Conservation (phyloP, 495 filamentous ascomycete genomes). For the Penicillium cataractarum region DNA sequence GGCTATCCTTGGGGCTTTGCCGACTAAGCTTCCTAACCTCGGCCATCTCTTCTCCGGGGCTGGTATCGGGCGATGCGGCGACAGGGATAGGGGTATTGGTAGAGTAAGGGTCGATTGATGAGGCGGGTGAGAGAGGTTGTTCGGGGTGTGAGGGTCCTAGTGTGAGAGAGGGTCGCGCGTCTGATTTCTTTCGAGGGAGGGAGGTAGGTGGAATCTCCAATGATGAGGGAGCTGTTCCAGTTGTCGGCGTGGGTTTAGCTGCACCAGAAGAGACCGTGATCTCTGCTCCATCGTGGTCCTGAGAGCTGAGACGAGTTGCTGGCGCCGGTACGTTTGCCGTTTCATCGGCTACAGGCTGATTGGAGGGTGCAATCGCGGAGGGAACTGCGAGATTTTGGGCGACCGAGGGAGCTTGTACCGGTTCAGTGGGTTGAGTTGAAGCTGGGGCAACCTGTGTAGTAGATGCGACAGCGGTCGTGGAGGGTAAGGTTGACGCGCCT, state of each 20-base stretch:
- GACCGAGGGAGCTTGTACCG: constrained; percentile 17
- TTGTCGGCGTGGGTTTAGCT: constrained; percentile 22
- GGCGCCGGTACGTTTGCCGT: constrained; percentile 24
- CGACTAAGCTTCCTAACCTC: constrained; percentile 30
- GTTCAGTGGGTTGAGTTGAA: constrained; percentile 16
- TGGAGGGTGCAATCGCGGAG: constrained; percentile 15
- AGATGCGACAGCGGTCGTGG: constrained; percentile 15
- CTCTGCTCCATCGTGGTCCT: constrained; percentile 27
- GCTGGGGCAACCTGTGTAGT: constrained; percentile 7
- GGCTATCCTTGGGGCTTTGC: constrained; percentile 30
- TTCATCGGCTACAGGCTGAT: constrained; percentile 18
- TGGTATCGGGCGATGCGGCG: constrained; percentile 46
- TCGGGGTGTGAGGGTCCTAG: constrained; percentile 36
- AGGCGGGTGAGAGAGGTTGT: constrained; percentile 50
- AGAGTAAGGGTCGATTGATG: constrained; percentile 47
- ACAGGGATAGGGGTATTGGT: constrained; percentile 46
- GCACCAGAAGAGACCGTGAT: constrained; percentile 20
- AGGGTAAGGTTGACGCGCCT: constrained; percentile 14
- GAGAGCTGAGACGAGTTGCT: constrained; percentile 29
- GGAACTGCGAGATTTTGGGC: constrained; percentile 18
- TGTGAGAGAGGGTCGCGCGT: constrained; percentile 36
- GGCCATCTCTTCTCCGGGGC: constrained; percentile 42
- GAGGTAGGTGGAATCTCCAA: constrained; percentile 19
- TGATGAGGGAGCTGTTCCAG: constrained; percentile 17
- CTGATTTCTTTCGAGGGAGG: constrained; percentile 33